Percentiles rank a stretch among this genome's conserved stretches.
Conservation (phyloP, 2,329 filamentous ascomycete species). For the Allantophomopsis cytisporea region DNA sequence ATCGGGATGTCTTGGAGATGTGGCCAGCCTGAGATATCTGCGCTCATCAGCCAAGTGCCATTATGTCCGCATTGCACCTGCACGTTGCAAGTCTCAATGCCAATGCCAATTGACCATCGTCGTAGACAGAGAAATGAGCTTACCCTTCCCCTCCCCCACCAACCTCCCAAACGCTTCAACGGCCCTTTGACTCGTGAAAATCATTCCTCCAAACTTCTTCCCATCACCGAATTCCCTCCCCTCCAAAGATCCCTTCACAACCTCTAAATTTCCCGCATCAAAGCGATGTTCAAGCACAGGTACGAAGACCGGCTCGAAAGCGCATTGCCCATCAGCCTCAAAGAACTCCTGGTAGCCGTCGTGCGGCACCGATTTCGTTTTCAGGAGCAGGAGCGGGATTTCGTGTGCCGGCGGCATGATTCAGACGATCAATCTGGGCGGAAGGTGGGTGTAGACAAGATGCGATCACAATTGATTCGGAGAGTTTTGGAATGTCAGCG, state of each 20-base stretch:
- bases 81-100: neutral
- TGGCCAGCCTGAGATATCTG: conserved; percentile 26
- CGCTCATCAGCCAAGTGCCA: too few relatives aligned
- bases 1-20: conserved; percentile 43
- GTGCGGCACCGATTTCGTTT: conserved; percentile 58
- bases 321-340: conserved; percentile 14
- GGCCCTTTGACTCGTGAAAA: conserved; percentile 75
- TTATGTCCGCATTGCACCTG: conserved; percentile 2
- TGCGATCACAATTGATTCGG: too few relatives aligned
- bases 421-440: too few relatives aligned
- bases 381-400: conserved; percentile 58
- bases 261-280: conserved; percentile 40
- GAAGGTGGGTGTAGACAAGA: too few relatives aligned
- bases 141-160: conserved; percentile 30
- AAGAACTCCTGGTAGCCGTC: conserved; percentile 65
- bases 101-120: conserved; percentile 5
- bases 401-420: too few relatives aligned
- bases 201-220: conserved; percentile 54
- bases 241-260: conserved; percentile 35
- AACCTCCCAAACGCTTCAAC: conserved; percentile 64
- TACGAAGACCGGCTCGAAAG: conserved; percentile 55
- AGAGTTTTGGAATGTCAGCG: too few relatives aligned
- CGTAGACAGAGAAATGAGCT: conserved; percentile 3
- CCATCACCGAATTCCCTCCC: conserved; percentile 23
- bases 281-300: conserved; percentile 66